Evolutionary conservation across 139 green algal species (phyloP), one percentile per base, ranked within the genome.

Genomic region (Tetraselmis chui): DNA sequence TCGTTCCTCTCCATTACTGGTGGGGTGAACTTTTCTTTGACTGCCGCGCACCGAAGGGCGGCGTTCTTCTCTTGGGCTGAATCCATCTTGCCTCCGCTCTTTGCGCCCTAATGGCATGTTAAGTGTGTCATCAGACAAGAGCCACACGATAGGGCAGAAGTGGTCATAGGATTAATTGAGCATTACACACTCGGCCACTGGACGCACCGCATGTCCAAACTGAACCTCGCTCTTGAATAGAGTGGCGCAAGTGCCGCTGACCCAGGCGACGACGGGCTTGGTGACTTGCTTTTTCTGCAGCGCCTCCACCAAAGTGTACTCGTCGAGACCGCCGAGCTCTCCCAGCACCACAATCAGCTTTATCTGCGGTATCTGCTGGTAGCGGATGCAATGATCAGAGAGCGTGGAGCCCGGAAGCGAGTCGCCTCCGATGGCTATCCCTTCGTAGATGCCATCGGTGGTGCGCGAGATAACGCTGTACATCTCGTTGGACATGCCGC

Each of bases 311-410:
- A 98, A 87, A 23, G 85, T 90, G 89, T 98, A 98, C 89, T 98
- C 95, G 79, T 98, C 95, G 2, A 28, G 28, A 1, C 95, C 95
- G 0, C 95, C 95, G 76, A 98, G 89, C 90, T 98, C 95, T 0
- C 95, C 95, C 79, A 98, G 89, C 74, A 98, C 92, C 77, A 98
- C 95, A 67, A 98, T 98, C 90, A 98, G 93, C 89, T 98, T 98
- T 79, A 98, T 85, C 85, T 94, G 87, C 78, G 94, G 90, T 78
- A 97, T 97, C 80, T 96, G 87, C 86, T 98, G 89, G 86, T 95
- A 98, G 31, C 95, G 87, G 58, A 97, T 84, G 89, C 92, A 95
- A 87, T 98, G 95, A 83, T 98, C 95, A 1, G 89, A 95, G 32
- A 98, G 87, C 0, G 95, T 98, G 75, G 91, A 96, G 0, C 95